Base-by-base conservation (phyloP, 2,329 filamentous ascomycete species). In the Achaetomium macrosporum region DNA sequence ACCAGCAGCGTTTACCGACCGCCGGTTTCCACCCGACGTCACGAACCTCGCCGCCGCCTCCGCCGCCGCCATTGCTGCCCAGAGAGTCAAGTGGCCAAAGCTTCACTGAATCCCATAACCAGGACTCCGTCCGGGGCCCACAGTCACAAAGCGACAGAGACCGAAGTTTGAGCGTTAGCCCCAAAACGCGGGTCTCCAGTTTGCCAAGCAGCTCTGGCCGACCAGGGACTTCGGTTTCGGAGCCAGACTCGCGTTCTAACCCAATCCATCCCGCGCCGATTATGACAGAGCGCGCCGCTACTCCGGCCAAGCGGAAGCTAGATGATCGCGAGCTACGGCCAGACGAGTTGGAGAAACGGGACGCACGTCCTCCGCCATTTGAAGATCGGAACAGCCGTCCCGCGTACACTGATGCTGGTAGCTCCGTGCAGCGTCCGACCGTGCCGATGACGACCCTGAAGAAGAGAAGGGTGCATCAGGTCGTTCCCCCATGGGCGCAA, bases 141-240 rank as follows among this genome's bases (percentile, higher is more conserved):
- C 73, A 76, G 53, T 77, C 78, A 41, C 75, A 76, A 45, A 76
- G 76, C 58, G 85, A 89, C 51, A 79, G 85, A 62, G 87, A 88
- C 56, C 75, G 79, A 46, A 88, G 84, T 65, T 68, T 86, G 49
- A 91, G 87, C 64, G 82, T 92, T 47, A 92, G 87, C 66, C 88
- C 89, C 30, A 90, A 89, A 70, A 90, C 87, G 35, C 76, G 79
- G 57, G 72, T 84, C 15, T 71, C 76, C 37, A 81, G 76, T 60
- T 64, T 81, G 36, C 72, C 72, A 53, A 76, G 69, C 64, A 75
- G 68, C 61, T 62, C 70, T 42, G 71, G 73, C 33, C 62, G 60
- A n/a, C 63, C 60, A 10, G 56, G 58, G 29, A 57, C 58, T 31
- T 63, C 62, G 11, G 47, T 57, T 51, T 56, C 60, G 42, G 63